These are phyloP conservation scores for Verticillium nubilum DNA, from an alignment of 2,329 filamentous ascomycete genomes.

Conservation along the genomic window DNA sequence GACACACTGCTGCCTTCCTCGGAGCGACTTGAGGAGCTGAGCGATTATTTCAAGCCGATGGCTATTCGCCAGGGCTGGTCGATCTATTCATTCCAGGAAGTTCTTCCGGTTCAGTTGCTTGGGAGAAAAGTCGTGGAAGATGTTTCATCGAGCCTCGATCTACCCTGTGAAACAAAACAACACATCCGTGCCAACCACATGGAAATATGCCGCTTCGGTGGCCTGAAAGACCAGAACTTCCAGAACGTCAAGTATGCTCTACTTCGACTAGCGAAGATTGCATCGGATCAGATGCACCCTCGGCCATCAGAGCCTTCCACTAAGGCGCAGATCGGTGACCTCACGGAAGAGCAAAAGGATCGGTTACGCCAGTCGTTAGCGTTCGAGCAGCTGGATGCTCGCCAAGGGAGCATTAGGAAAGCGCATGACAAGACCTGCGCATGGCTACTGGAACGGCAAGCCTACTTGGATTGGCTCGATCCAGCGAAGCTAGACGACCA, in stretches of 20 bases:
- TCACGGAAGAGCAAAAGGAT: not conserved
- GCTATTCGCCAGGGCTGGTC: constrained; percentile 20
- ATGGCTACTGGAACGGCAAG: constrained; percentile 29
- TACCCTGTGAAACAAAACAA: constrained; percentile 23
- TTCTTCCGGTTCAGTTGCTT: constrained; percentile 6
- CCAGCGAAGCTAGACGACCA: constrained; percentile 13
- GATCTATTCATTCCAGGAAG: constrained; percentile 30
- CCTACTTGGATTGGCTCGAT: constrained; percentile 32
- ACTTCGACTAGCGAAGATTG: not conserved
- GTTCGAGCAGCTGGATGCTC: constrained; percentile 31
- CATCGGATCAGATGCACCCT: not conserved
- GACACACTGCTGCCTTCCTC: constrained; percentile 24
- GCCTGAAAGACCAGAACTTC: constrained; percentile 22
- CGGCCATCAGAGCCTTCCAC: not conserved
- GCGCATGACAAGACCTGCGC: constrained; percentile 31
- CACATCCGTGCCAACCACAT: constrained; percentile 27
- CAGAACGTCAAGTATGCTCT: constrained; percentile 17
- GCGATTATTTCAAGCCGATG: constrained; percentile 23
- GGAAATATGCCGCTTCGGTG: constrained; percentile 28
- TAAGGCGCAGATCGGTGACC: not conserved
- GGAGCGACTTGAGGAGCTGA: constrained; percentile 23
- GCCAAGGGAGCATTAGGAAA: constrained; percentile 23
- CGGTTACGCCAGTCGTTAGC: constrained; percentile 19
- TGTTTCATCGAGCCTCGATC: constrained; percentile 25
- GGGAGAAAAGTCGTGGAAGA: constrained; percentile 26